Conservation (phyloP, 768 basidiomycete species). For the Boletus bicolor region DNA sequence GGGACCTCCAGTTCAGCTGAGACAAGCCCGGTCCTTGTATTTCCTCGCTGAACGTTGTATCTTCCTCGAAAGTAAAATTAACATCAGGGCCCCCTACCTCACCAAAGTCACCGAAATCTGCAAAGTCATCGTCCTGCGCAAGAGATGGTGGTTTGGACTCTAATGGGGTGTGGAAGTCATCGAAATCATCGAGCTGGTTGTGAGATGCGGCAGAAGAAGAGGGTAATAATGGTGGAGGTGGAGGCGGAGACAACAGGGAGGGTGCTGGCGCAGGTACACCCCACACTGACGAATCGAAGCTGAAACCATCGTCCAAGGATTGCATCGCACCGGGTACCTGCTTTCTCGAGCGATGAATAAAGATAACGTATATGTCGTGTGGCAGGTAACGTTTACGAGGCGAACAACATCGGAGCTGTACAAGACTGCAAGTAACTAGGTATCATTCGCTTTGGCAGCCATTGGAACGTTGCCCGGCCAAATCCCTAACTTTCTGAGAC, state of each 20-base stretch:
- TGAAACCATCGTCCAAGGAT: conserved; percentile 68
- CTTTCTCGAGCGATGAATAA: background rate
- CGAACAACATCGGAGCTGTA: background rate
- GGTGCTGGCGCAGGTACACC: conserved; percentile 41
- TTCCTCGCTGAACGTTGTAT: conserved; percentile 17
- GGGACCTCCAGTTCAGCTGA: conserved; percentile 52
- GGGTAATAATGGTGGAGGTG: conserved; percentile 14
- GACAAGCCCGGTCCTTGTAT: conserved; percentile 38
- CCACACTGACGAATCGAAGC: conserved; percentile 75
- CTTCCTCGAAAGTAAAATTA: conserved; percentile 39
- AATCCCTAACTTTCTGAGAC: background rate
- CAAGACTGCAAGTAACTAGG: too few relatives aligned
- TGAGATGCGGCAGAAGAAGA: conserved; percentile 27
- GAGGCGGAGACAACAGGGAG: conserved; percentile 29
- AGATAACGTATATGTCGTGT: conserved; percentile 12
- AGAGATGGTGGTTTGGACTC: conserved; percentile 41
- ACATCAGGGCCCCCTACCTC: conserved; percentile 46
- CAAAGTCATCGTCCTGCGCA: conserved; percentile 69
- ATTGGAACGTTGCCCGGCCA: background rate
- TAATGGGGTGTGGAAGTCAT: conserved; percentile 46
- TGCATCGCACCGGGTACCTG: conserved; percentile 12
- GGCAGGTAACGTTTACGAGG: background rate
- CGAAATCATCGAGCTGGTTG: conserved; percentile 52
- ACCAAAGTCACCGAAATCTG: conserved; percentile 86
- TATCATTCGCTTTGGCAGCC: too few relatives aligned